Percentiles rank a stretch among this genome's conserved stretches.
These are phyloP conservation scores for Pelargonium exstipulatum DNA, from an alignment of 441 rosid species.

Conservation along the genomic window DNA sequence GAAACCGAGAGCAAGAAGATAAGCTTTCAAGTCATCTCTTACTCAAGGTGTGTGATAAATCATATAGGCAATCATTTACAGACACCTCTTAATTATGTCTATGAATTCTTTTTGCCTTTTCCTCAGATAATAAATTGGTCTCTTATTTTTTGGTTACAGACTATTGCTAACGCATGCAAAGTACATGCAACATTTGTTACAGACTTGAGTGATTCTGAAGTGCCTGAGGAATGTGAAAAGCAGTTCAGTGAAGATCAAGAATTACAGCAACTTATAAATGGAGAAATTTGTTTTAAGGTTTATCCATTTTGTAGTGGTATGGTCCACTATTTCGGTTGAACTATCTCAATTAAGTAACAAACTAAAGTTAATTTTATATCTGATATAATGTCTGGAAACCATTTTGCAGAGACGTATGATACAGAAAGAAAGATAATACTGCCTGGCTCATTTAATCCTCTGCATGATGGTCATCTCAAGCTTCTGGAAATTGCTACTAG, in stretches of 20 bases:
- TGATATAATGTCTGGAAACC: conserved; percentile 21
- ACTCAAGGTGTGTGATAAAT: conserved; percentile 49
- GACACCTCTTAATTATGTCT: neutral
- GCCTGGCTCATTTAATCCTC: conserved; percentile 87
- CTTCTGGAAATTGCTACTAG: conserved; percentile 46
- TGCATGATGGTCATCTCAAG: conserved; percentile 86
- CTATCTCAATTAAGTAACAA: conserved; percentile 2
- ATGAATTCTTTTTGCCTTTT: neutral
- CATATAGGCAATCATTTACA: neutral
- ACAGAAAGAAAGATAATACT: conserved; percentile 68
- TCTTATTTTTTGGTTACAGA: conserved; percentile 40
- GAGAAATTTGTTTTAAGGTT: conserved; percentile 61
- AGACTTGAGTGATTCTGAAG: conserved; percentile 58
- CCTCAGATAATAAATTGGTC: conserved; percentile 7
- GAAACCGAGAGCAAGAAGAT: conserved; percentile 79
- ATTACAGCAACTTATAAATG: conserved; percentile 61
- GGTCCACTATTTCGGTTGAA: conserved; percentile 25
- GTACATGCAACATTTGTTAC: conserved; percentile 42
- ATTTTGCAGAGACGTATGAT: conserved; percentile 39
- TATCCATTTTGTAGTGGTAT: conserved; percentile 70
- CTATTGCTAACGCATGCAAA: conserved; percentile 74
- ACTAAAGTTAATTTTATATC: neutral
- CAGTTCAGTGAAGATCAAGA: conserved; percentile 66
- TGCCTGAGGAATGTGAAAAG: conserved; percentile 42
- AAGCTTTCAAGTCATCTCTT: conserved; percentile 61